Base-by-base conservation (phyloP, 2,329 filamentous ascomycete species). In the Aspergillus intermedius region DNA sequence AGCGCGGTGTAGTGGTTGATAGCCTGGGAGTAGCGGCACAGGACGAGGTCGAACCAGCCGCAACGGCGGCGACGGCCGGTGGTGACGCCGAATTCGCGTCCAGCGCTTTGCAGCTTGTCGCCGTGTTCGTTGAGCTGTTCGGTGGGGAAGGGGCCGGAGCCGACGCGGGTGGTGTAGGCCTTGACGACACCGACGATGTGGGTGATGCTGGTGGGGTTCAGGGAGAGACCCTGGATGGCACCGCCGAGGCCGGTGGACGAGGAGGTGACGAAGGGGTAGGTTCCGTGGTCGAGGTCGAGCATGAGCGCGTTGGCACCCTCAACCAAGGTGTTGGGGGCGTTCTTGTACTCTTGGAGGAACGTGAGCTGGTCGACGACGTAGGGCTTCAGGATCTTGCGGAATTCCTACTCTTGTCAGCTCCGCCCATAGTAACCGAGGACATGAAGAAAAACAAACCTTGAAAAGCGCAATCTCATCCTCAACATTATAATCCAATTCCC, bases 21-120 rank as follows among this genome's bases (percentile, higher is more conserved):
- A 10, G 77, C 68, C 25, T 79, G 77, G 62, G 78, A 81, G 73
- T 82, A 81, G 60, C 80, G 79, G 56, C 81, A 72, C 13, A 84
- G 72, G n/a, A 84, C 80, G 37, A 84, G 72, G 61, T 84, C 81
- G 55, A 84, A 74, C 81, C 81, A 84, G 45, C 81, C 81, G 57
- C 81, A 84, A 52, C 81, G 78, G 34, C 81, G 76, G 58, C 75
- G 77, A 44, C 81, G 77, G 46, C 81, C 81, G 5, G 81, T 84
- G 2, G 77, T 80, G 40, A 80, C 77, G 51, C 81, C 70, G 46
- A 72, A 69, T 52, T 83, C 80, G 49, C 73, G 73, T 42, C 80
- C 80, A 30, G 79, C 65, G 41, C 63, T 59, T 58, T 83, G 80
- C 25, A 83, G 71, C 60, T 75, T 79, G 32, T 81, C 77, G 54